Base-by-base conservation (phyloP, 306 rosid species). In the Trifolium subterraneum region DNA sequence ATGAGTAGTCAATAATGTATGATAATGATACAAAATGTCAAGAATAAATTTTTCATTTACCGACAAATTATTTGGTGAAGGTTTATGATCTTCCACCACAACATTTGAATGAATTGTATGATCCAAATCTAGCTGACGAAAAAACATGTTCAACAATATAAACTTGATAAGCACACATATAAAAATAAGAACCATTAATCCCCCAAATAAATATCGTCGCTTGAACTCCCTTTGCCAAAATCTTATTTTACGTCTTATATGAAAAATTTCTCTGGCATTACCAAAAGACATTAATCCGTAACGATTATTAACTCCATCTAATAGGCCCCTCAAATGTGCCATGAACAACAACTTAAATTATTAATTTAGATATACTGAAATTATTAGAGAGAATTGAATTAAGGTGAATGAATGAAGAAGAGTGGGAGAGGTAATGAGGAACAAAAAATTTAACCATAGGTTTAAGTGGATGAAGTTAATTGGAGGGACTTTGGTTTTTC, bases 151-250 rank as follows among this genome's bases (percentile, higher is more conserved):
- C 47, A 88, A 42, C 69, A 88, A 56, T 15, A 75, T 42, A 77
- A 84, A 81, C 85, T 83, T 88, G 29, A 66, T 39, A 52, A 83
- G 44, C 20, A 84, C 16, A n/a, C 80, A 83, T 72, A 84, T 11
- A 13, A 79, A 84, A 22, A 81, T 70, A 16, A 86, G 45, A 74
- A 78, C 16, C 80, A 88, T 59, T 58, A 88, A 72, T 9, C 45
- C 67, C 52, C 78, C 36, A 2, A 73, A 82, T 60, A 76, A 7
- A 55, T 64, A 44, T 22, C 79, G 72, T 23, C 82, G 56, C 48
- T 45, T 60, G 4, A 75, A 55, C 5, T 63, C 38, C 48, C 44
- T 74, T 0, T 38, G 61, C 68, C 78, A 85, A 35, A 58, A 78
- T 48, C 78, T 25, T 44, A 77, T 54, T 76, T 70, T 79, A 10